Evolutionary conservation across 352 stramenopile genomes (phyloP).

Genomic region (Globisporangium barbulae): DNA sequence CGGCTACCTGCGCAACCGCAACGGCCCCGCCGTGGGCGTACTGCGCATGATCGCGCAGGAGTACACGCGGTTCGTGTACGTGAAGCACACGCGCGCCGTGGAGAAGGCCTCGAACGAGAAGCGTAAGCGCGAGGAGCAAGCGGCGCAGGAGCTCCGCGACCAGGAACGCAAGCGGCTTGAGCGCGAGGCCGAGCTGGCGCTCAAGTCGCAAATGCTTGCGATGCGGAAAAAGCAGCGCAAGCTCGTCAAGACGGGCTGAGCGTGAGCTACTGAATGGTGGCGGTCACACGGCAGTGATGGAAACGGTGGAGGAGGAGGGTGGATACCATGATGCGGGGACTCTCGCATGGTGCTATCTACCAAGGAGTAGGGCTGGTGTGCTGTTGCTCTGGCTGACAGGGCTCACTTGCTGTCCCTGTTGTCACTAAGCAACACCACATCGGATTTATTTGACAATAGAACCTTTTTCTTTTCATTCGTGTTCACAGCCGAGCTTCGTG

Average conservation of each 20-base stretch:
- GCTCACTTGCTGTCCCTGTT: background rate
- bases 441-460: conserved; percentile 12
- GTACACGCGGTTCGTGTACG: conserved; percentile 83
- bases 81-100: conserved; percentile 74
- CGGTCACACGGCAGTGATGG: background rate
- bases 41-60: conserved; percentile 73
- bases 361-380: conserved; percentile 2
- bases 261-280: background rate
- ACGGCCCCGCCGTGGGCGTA: conserved; percentile 58
- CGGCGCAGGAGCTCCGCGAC: conserved; percentile 52
- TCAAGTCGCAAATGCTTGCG: conserved; percentile 79
- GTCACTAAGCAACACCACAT: background rate
- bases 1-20: conserved; percentile 52
- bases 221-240: conserved; percentile 77
- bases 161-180: conserved; percentile 66
- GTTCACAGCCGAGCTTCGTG: background rate
- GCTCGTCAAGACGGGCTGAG: conserved; percentile 24
- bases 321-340: background rate
- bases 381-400: background rate
- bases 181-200: conserved; percentile 56
- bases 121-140: conserved; percentile 62
- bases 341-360: background rate
- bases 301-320: background rate
- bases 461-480: background rate
- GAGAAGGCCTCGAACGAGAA: conserved; percentile 72